Percentiles rank a stretch among this genome's conserved stretches.
Conservation (phyloP, 2,329 filamentous ascomycete species). For the Ustilaginoidea virens region DNA sequence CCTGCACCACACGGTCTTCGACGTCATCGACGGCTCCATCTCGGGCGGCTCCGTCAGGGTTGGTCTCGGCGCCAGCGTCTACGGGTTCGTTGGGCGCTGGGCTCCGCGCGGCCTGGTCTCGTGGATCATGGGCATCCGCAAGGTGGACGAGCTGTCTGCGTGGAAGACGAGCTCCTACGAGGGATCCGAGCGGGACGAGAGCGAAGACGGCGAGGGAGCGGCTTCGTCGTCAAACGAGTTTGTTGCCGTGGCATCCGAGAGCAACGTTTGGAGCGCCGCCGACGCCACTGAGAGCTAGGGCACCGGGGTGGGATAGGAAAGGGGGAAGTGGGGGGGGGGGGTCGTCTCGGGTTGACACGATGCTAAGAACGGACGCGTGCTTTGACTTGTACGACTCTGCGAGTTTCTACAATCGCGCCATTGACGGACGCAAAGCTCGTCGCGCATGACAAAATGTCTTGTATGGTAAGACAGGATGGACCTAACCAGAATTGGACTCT, state of each 20-base stretch:
- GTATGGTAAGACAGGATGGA: too few species aligned
- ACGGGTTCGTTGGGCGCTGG: constrained; percentile 73
- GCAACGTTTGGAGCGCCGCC: constrained; percentile 25
- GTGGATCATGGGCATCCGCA: constrained; percentile 79
- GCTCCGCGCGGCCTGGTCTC: constrained; percentile 64
- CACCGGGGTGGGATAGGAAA: too few species aligned
- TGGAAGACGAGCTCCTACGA: constrained; percentile 33
- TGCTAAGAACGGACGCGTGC: too few species aligned
- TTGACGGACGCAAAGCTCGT: too few species aligned
- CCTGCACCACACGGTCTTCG: constrained; percentile 78
- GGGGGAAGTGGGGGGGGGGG: too few species aligned
- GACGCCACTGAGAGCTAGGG: constrained; percentile 25
- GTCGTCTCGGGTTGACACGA: too few species aligned
- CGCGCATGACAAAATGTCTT: too few species aligned
- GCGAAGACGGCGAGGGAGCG: constrained; percentile 17
- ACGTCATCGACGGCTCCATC: constrained; percentile 59
- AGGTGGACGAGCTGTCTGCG: constrained; percentile 38
- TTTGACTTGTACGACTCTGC: too few species aligned
- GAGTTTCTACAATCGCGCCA: too few species aligned
- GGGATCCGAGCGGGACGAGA: constrained; percentile 20
- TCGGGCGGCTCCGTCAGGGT: constrained; percentile 55
- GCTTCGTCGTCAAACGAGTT: constrained; percentile 28
- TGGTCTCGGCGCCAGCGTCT: constrained; percentile 69
- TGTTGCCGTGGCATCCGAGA: constrained; percentile 28
- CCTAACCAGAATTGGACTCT: too few species aligned